Percentiles rank a stretch among this genome's conserved stretches.
phyloP scores from a whole-genome alignment of 129 eudicot genomes.

The Lactuca saligna region DNA sequence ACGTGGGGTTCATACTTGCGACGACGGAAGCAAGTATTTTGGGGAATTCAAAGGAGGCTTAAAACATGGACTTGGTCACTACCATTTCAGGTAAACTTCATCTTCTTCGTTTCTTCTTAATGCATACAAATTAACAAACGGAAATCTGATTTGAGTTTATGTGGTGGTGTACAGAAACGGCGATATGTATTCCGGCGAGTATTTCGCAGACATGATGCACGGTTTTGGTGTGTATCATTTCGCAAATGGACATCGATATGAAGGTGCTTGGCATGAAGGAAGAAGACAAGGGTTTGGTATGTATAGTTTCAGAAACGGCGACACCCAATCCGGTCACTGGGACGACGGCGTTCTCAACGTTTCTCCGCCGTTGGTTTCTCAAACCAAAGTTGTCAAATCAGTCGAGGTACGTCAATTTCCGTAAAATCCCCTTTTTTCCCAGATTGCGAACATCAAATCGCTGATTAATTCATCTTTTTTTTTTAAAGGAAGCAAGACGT shows the following conservation, averaged over 20 bases:
- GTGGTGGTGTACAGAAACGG: constrained; percentile 55
- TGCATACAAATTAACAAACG: not conserved
- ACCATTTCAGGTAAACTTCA: constrained; percentile 60
- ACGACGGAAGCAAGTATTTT: constrained; percentile 68
- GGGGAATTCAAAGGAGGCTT: constrained; percentile 77
- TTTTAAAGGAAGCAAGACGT: constrained; percentile 49
- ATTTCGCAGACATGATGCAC: constrained; percentile 78
- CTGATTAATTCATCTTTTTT: not conserved
- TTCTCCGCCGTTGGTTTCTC: constrained; percentile 17
- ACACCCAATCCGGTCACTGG: constrained; percentile 81
- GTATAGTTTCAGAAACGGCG: constrained; percentile 75
- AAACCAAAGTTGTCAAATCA: constrained; percentile 46
- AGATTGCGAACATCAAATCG: not conserved
- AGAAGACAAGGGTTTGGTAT: constrained; percentile 79
- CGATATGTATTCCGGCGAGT: constrained; percentile 69
- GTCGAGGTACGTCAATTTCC: constrained; percentile 37
- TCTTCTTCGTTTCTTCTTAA: not conserved
- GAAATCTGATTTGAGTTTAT: constrained; percentile 3
- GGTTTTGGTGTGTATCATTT: constrained; percentile 70
- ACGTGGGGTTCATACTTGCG: constrained; percentile 64
- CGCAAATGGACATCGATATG: constrained; percentile 73
- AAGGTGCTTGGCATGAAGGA: constrained; percentile 92
- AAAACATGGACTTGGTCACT: constrained; percentile 61
- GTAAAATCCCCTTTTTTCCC: not conserved
- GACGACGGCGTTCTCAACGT: constrained; percentile 53